Conservation (phyloP, 2,329 filamentous ascomycete genomes). For the Trichoderma aggressivum region DNA sequence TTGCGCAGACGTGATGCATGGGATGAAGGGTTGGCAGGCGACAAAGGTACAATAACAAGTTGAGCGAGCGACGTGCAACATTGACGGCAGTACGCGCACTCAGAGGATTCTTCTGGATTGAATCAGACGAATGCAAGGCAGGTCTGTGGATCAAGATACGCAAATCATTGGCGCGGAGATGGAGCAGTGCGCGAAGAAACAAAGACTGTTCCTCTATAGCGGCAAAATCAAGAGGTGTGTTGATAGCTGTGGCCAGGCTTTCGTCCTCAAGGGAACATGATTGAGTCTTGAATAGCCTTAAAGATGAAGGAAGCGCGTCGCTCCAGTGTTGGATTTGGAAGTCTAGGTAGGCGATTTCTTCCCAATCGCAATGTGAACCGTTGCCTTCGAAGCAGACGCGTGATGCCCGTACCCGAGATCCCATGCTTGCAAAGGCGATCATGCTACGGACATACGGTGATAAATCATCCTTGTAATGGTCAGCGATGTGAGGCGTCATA, state of each 20-base stretch:
- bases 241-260: background rate
- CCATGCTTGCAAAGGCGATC: background rate
- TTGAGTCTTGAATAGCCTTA: background rate
- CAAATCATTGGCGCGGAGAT: background rate
- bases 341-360: background rate
- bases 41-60: background rate
- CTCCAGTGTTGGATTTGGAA: background rate
- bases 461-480: background rate
- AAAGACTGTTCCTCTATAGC: background rate
- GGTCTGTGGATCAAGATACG: background rate
- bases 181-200: background rate
- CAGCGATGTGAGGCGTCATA: no score
- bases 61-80: background rate
- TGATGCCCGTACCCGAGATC: background rate
- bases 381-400: background rate
- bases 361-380: background rate
- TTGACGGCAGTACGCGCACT: background rate
- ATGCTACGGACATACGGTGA: background rate
- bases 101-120: background rate
- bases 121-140: background rate
- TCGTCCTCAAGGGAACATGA: fast-evolving
- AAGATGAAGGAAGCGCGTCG: background rate
- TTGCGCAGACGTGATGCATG: background rate
- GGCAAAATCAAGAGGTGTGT: background rate
- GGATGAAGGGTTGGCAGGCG: background rate